Conservation (phyloP, 305 asterid species). For the Fraxinus angustifolia region DNA sequence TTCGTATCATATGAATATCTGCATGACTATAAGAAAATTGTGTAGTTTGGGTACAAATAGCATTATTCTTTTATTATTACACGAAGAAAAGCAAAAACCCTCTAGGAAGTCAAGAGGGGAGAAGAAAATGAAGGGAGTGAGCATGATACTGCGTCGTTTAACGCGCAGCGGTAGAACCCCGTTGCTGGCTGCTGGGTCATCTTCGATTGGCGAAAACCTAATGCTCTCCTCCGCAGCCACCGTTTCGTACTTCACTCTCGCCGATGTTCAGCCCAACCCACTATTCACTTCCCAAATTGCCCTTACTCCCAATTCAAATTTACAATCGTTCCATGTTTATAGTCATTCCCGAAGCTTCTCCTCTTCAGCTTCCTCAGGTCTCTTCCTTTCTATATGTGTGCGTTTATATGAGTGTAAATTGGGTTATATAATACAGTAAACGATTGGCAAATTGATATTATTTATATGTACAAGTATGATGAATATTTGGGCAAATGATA, state of each 20-base stretch:
- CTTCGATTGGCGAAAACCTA: constrained; percentile 38
- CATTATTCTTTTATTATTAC: neutral
- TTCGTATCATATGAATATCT: neutral
- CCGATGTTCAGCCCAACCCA: constrained; percentile 35
- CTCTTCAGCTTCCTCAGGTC: constrained; percentile 60
- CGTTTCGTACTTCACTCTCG: constrained; percentile 45
- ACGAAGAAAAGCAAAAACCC: neutral
- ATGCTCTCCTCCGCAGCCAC: constrained; percentile 50
- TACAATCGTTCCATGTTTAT: constrained; percentile 16
- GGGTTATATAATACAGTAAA: neutral
- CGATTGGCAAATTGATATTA: neutral
- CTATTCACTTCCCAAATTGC: constrained; percentile 31
- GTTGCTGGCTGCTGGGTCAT: constrained; percentile 28
- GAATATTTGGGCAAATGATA: neutral
- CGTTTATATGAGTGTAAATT: neutral
- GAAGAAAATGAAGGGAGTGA: constrained; percentile 39
- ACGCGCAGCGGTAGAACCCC: constrained; percentile 25
- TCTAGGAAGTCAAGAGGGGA: neutral
- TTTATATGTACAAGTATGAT: neutral
- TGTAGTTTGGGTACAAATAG: neutral
- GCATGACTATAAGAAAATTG: neutral
- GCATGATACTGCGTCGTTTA: constrained; percentile 43
- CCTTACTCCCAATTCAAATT: constrained; percentile 10
- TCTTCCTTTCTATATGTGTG: neutral
- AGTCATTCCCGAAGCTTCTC: constrained; percentile 57